phyloP scores from a whole-genome alignment of 1,139 yeast genomes.

The Geotrichum candidum region DNA sequence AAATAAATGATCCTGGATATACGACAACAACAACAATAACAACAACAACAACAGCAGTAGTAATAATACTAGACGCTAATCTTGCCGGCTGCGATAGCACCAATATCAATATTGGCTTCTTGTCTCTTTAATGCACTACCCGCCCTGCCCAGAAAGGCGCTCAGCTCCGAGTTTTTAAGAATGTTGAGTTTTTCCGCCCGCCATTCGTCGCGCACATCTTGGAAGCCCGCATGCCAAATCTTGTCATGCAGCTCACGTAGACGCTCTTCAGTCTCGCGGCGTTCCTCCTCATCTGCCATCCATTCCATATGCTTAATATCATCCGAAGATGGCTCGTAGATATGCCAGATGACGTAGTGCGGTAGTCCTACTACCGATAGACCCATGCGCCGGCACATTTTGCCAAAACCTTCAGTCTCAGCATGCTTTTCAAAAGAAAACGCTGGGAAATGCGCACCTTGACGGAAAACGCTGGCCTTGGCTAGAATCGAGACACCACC shows the following conservation, averaged over 20 bases:
- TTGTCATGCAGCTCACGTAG: slow-evolving; percentile 64
- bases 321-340: slow-evolving; percentile 81
- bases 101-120: slow-evolving; percentile 6
- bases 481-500: slow-evolving; percentile 86
- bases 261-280: slow-evolving; percentile 62
- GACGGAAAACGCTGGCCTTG: slow-evolving; percentile 71
- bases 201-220: slow-evolving; percentile 69
- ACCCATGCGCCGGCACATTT: slow-evolving; percentile 75
- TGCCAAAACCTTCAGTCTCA: slow-evolving; percentile 91
- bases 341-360: slow-evolving; percentile 89
- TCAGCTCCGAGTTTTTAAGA: slow-evolving; percentile 63
- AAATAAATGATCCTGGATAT: neutral
- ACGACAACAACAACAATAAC: neutral
- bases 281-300: slow-evolving; percentile 89
- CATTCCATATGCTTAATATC: slow-evolving; percentile 92
- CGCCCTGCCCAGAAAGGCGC: slow-evolving; percentile 20
- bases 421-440: slow-evolving; percentile 88
- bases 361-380: slow-evolving; percentile 78
- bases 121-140: slow-evolving; percentile 7
- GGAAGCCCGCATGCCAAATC: slow-evolving; percentile 72
- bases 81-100: slow-evolving; percentile 16
- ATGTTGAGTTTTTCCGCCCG: slow-evolving; percentile 55
- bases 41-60: neutral
- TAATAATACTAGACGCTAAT: neutral
- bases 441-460: slow-evolving; percentile 85